Conservation (phyloP, 495 filamentous ascomycete genomes). For the Aspergillus conjunctus region DNA sequence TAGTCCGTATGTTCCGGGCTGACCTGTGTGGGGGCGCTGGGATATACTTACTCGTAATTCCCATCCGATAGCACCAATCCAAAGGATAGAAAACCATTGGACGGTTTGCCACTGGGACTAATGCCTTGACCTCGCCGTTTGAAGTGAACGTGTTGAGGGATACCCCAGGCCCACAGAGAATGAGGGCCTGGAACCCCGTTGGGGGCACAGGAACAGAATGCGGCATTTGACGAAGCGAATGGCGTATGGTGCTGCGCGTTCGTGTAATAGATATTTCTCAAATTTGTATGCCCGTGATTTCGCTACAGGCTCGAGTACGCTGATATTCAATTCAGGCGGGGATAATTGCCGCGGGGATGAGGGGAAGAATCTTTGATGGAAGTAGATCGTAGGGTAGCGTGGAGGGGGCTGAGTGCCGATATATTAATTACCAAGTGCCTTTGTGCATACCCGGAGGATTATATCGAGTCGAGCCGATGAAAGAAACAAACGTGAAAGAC, state of each 20-base stretch:
- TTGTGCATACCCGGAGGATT: background rate
- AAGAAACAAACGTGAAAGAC: background rate
- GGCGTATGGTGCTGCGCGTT: background rate
- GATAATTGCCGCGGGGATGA: background rate
- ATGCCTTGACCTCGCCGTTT: conserved; percentile 86
- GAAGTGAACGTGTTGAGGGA: conserved; percentile 91
- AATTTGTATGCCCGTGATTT: background rate
- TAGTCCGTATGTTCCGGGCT: no score
- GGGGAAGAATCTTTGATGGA: background rate
- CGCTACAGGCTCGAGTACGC: background rate
- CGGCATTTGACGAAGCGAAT: conserved; percentile 18
- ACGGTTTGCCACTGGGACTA: conserved; percentile 89
- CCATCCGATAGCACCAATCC: conserved; percentile 85
- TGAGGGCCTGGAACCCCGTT: conserved; percentile 87
- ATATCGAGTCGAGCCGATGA: background rate
- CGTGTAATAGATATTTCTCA: background rate
- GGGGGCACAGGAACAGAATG: conserved; percentile 57
- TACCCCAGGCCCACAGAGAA: conserved; percentile 88
- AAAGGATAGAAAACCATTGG: conserved; percentile 96
- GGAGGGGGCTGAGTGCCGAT: background rate
- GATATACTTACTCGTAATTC: conserved; percentile 66
- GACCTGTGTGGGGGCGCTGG: no score
- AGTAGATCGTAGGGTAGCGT: background rate
- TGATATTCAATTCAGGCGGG: background rate
- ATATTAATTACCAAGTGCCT: background rate